These are phyloP conservation scores for Cryptococcus maquisensis DNA, from an alignment of 1,284 basidiomycete genomes.

Conservation along the genomic window DNA sequence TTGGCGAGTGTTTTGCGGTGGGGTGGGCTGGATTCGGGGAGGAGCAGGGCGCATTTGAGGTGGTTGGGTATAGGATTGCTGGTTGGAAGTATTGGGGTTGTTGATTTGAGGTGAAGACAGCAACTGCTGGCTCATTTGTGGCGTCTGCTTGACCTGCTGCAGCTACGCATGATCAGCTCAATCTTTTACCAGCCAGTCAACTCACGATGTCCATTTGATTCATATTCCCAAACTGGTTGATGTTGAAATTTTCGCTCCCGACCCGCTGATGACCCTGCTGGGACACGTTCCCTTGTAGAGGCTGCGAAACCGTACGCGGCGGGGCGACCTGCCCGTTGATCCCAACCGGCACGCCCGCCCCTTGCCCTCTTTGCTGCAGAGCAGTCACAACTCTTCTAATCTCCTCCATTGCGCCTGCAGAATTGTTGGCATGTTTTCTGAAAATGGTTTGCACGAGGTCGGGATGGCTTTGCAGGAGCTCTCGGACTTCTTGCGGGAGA, in stretches of 20 bases:
- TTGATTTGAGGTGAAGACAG: slow-evolving; percentile 13
- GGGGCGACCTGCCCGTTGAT: slow-evolving; percentile 10
- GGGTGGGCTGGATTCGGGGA: no score
- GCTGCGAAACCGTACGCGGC: slow-evolving; percentile 2
- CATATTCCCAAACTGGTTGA: slow-evolving; percentile 1
- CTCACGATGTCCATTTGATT: not conserved
- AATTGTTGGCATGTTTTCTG: slow-evolving; percentile 9
- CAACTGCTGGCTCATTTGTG: slow-evolving; percentile 11
- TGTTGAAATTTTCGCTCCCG: slow-evolving; percentile 1
- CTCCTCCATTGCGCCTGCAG: slow-evolving; percentile 5
- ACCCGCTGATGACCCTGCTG: slow-evolving; percentile 10
- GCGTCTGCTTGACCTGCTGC: slow-evolving; percentile 17
- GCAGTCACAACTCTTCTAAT: slow-evolving; percentile 2
- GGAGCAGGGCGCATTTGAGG: not conserved
- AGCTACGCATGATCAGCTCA: slow-evolving; percentile 1
- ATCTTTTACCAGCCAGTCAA: not conserved
- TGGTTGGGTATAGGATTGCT: not conserved
- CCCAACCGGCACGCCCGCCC: not conserved
- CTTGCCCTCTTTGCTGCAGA: not conserved
- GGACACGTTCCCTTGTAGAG: not conserved
- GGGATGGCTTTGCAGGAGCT: slow-evolving; percentile 8
- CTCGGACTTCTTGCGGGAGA: not conserved
- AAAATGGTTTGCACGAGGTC: slow-evolving; percentile 7
- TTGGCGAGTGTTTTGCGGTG: not conserved
- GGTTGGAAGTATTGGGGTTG: not conserved